Conservation (phyloP, 208 protist genomes). For the Leishmania aethiopica region DNA sequence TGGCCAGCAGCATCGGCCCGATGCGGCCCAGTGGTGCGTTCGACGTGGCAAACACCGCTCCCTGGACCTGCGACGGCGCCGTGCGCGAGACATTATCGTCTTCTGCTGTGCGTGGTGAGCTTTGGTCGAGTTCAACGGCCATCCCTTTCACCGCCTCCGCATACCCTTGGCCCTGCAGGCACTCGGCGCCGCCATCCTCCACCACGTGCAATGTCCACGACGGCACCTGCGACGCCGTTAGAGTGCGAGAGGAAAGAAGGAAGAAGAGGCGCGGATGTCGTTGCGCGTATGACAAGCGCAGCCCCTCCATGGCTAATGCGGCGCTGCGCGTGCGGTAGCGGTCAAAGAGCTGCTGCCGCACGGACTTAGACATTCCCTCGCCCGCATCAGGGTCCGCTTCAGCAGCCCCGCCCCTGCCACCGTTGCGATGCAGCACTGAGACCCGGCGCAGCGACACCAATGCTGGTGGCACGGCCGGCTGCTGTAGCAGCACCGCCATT, state of each 20-base stretch:
- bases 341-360: neutral
- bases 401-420: neutral
- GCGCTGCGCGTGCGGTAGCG: neutral
- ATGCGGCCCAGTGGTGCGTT: neutral
- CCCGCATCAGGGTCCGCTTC: neutral
- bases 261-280: neutral
- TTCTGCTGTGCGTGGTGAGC: neutral
- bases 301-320: neutral
- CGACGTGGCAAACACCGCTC: neutral
- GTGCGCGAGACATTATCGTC: neutral
- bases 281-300: neutral
- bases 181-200: neutral
- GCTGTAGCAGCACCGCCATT: neutral
- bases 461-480: neutral
- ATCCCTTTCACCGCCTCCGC: neutral
- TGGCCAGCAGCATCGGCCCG: neutral
- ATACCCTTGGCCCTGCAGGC: neutral
- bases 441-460: neutral
- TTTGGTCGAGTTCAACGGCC: neutral
- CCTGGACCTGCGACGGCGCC: neutral
- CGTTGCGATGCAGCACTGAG: neutral
- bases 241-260: neutral
- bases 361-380: too few species aligned
- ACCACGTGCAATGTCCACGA: slow-evolving; percentile 4
- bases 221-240: neutral